Evolutionary conservation across 177 flowering plant species (phyloP), one percentile per base, ranked within the genome.

Genomic region (Vitis hybrid): DNA sequence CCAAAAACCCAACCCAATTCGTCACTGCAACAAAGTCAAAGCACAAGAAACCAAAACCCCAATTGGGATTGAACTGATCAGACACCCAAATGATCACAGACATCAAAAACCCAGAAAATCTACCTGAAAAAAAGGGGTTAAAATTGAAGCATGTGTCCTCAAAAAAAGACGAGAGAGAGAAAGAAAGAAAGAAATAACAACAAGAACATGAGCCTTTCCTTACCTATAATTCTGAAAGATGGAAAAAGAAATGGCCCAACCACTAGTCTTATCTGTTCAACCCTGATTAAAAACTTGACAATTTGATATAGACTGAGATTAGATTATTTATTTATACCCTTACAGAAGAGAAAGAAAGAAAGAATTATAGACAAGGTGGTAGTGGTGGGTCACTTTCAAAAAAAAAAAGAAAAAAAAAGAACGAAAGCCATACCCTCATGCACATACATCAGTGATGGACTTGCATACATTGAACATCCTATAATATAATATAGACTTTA

Each of bases 261-360:
- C 11, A 74, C 69, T 69, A 68, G 68, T 64, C 76, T 75, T 78
- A 75, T 78, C 78, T 69, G 51, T 62, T 10, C 19, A 70, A 52
- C 67, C 59, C 19, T 60, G 73, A 75, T 72, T 59, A 29, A 71
- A 34, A 60, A 57, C 20, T 52, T 57, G 22, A 16, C 34, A 52
- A 74, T 66, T 45, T 67, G 63, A 69, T 59, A 59, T 68, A 68
- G 73, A 75, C 71, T 70, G 74, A 68, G 65, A 78, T 59, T 15
- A 65, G 58, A 66, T 34, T 57, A 39, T 39, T 39, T 39, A 39
- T 39, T 39, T 39, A 39, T 39, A 39, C 5, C 45, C 45, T 6
- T 39, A 39, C 45, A 53, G n/a, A 59, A 50, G 22, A 73, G 13
- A 63, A 19, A 60, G 20, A 60, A 58, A 69, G 65, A 66, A 14